Evolutionary conservation across 2,329 filamentous ascomycete genomes (phyloP), one percentile per base, ranked within the genome.

Genomic region (Pseudocercospora fijiensis): DNA sequence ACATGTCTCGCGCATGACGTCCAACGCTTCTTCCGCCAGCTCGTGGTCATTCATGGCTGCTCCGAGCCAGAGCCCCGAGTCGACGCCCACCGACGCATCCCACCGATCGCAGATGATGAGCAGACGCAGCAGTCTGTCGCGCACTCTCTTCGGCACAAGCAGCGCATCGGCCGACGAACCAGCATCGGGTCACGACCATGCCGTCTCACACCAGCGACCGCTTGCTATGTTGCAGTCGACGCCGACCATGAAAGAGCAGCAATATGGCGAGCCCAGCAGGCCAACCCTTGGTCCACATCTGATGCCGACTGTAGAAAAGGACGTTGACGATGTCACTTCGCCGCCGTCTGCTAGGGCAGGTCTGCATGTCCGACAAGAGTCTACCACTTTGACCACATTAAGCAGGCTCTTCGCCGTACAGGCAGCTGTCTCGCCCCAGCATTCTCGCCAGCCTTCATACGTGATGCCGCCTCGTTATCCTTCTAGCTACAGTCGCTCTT

Each of bases 281-380:
- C 28, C 53, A 13, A 22, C 20, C 43, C 28, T 52, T 58, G 16
- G 64, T 64, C 22, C 62, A 59, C 27, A 58, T 51, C 58, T 64
- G 43, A 77, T 82, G 26, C 76, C 79, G 13, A 70, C 74, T 52
- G 80, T 78, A 6, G 79, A 81, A 65, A 83, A 83, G 70, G 80
- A 80, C 71, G 77, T 74, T 56, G 81, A 83, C 71, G 81, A 83
- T 68, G 80, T 81, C 0, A 78, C 75, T 9, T 77, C 76, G 1
- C 76, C 78, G 3, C 72, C 78, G 16, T 74, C 78, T 30, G 61
- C 66, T 71, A 5, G 65, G 65, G 64, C 64, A 71, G 49, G 45
- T 41, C 58, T 41, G 28, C 58, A 60, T 41, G 59, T 77, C 33
- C 71, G 75, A 41, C 69, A 74, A 41, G 76, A 78, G 20, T 78